Evolutionary conservation across 176 grass and related monocot genomes (phyloP).

Genomic region (Bothriochloa decipiens): DNA sequence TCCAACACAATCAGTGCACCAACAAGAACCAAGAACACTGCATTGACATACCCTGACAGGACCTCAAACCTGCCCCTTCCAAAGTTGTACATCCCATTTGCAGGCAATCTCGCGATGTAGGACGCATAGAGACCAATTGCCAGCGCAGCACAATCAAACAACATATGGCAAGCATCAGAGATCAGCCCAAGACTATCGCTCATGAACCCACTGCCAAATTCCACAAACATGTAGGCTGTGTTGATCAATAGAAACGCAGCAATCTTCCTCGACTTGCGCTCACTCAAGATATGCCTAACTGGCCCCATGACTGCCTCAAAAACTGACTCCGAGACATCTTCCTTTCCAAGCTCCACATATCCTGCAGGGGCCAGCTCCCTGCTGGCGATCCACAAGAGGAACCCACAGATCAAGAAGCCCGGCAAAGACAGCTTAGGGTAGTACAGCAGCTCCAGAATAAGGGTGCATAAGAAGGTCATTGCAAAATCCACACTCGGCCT

Average conservation of each 20-base stretch:
- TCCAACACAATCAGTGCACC: constrained; percentile 83
- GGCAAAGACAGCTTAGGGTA: constrained; percentile 80
- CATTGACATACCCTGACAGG: constrained; percentile 97
- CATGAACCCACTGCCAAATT: constrained; percentile 88
- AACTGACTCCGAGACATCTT: constrained; percentile 52
- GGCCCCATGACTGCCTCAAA: constrained; percentile 73
- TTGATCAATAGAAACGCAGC: constrained; percentile 88
- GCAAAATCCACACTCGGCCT: constrained; percentile 69
- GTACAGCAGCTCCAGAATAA: constrained; percentile 87
- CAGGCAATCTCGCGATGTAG: constrained; percentile 83
- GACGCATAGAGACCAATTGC: constrained; percentile 91
- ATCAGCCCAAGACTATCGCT: constrained; percentile 95
- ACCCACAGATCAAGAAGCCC: constrained; percentile 71
- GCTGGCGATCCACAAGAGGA: constrained; percentile 74
- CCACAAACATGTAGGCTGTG: constrained; percentile 91
- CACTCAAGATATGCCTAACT: constrained; percentile 80
- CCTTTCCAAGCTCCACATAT: constrained; percentile 62
- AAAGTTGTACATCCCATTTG: constrained; percentile 87
- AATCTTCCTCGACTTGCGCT: constrained; percentile 87
- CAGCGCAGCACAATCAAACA: constrained; percentile 94
- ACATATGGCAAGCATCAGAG: constrained; percentile 96
- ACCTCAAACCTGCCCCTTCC: constrained; percentile 93
- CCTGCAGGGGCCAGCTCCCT: constrained; percentile 59
- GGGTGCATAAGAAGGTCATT: constrained; percentile 75
- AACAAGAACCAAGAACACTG: constrained; percentile 91